Percentiles rank a stretch among this genome's conserved stretches.
phyloP scores from a whole-genome alignment of 163 green algal species.

The Chlorella variabilis region DNA sequence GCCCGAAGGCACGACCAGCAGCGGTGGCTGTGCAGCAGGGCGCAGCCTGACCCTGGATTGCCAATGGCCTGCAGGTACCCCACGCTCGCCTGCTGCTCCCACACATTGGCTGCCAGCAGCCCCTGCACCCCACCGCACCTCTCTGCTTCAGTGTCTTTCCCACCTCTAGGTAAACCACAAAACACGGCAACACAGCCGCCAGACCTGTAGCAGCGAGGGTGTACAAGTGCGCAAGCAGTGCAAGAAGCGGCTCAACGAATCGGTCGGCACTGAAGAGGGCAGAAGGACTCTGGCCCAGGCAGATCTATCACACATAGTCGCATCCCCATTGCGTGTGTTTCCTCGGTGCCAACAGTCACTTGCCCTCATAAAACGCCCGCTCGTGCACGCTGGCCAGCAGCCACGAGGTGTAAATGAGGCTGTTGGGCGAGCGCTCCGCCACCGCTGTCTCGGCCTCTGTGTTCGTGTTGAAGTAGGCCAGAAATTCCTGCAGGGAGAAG shows the following conservation, averaged over 20 bases:
- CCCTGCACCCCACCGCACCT: neutral
- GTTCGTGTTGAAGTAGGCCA: conserved; percentile 2
- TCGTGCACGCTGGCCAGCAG: conserved; percentile 17
- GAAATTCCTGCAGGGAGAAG: conserved; percentile 13
- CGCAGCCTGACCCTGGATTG: too few species aligned
- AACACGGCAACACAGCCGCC: conserved; percentile 50
- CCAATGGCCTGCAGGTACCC: too few species aligned
- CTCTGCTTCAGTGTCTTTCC: conserved; percentile 30
- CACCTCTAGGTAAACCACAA: conserved; percentile 42
- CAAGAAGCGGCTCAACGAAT: too few species aligned
- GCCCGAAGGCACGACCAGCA: too few species aligned
- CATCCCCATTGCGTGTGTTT: neutral
- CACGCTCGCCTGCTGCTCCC: too few species aligned
- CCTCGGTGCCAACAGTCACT: too few species aligned
- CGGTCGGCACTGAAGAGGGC: too few species aligned
- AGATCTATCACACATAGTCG: neutral
- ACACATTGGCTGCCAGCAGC: too few species aligned
- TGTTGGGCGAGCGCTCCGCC: neutral
- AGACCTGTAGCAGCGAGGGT: conserved; percentile 14
- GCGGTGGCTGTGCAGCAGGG: too few species aligned
- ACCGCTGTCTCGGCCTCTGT: neutral
- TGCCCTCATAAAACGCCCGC: conserved; percentile 17
- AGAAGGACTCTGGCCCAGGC: too few species aligned
- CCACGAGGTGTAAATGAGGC: conserved; percentile 25
- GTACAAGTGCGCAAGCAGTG: neutral